Percentiles rank a stretch among this genome's conserved stretches.
Conservation (phyloP, 2,329 filamentous ascomycete species). For the Xylaria sp. region DNA sequence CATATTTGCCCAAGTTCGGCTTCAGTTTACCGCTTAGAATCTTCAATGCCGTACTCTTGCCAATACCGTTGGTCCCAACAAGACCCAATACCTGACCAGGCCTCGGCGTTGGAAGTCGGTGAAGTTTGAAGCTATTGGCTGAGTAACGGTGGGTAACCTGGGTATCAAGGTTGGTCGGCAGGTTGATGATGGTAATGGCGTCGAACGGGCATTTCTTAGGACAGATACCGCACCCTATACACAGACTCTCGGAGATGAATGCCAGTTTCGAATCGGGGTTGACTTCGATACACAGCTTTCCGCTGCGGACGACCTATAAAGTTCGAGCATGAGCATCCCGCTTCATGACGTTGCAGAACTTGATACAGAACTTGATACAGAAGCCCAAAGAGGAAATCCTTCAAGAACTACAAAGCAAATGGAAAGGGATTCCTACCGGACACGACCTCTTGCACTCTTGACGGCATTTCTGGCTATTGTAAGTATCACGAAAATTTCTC, state of each 20-base stretch:
- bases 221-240: conserved; percentile 99
- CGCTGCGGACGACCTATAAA: conserved; percentile 85
- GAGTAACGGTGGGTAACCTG: conserved; percentile 98
- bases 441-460: conserved; percentile 99
- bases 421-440: conserved; percentile 25
- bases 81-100: conserved; percentile 94
- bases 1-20: conserved; percentile 92
- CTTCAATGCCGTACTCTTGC: conserved; percentile 99
- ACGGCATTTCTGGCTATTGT: conserved; percentile 78
- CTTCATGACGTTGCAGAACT: background rate
- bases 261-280: conserved; percentile 85
- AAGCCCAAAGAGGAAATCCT: background rate
- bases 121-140: conserved; percentile 99
- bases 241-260: conserved; percentile 95
- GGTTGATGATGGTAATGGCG: conserved; percentile 99
- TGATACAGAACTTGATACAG: background rate
- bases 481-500: conserved; percentile 33
- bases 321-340: conserved; percentile 19
- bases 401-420: background rate
- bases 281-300: conserved; percentile 98
- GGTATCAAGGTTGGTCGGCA: conserved; percentile 98
- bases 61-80: conserved; percentile 99
- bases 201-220: conserved; percentile 99
- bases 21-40: conserved; percentile 98
- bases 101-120: conserved; percentile 92